Evolutionary conservation across 257 asterid species (phyloP).

Genomic region (Solanum chiquidenum): DNA sequence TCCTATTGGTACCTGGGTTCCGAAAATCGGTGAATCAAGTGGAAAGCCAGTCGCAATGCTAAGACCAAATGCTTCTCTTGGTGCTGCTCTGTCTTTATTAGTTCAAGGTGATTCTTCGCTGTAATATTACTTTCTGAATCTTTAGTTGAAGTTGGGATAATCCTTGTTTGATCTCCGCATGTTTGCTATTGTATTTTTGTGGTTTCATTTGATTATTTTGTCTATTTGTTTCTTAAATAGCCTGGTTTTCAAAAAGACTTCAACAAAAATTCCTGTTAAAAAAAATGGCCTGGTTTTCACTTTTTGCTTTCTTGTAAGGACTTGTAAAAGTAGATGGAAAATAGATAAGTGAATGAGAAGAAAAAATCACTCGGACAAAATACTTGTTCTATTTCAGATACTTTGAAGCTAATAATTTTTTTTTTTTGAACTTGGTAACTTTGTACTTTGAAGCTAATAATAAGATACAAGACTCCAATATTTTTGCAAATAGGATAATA

Average conservation of each 20-base stretch:
- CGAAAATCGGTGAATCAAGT: conserved; percentile 57
- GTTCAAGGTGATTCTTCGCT: conserved; percentile 42
- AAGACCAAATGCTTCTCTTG: conserved; percentile 52
- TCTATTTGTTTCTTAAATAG: background rate
- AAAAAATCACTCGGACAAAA: background rate
- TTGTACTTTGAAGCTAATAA: background rate
- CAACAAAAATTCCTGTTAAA: too few relatives aligned
- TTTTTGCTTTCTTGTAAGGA: background rate
- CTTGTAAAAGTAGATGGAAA: background rate
- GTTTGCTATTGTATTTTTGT: background rate
- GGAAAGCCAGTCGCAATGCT: conserved; percentile 57
- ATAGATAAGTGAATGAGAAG: background rate
- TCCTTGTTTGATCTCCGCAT: background rate
- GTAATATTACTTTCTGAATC: background rate
- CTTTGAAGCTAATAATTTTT: background rate
- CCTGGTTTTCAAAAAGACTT: background rate
- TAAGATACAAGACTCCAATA: background rate
- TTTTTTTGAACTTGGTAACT: too few relatives aligned
- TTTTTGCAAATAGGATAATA: background rate
- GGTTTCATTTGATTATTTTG: background rate
- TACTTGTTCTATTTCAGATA: background rate
- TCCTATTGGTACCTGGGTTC: conserved; percentile 76
- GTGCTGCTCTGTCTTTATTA: conserved; percentile 53
- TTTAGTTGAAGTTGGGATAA: background rate
- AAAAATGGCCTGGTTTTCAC: background rate